Base-by-base conservation (phyloP, 441 rosid species). In the Populus trichocarpa region DNA sequence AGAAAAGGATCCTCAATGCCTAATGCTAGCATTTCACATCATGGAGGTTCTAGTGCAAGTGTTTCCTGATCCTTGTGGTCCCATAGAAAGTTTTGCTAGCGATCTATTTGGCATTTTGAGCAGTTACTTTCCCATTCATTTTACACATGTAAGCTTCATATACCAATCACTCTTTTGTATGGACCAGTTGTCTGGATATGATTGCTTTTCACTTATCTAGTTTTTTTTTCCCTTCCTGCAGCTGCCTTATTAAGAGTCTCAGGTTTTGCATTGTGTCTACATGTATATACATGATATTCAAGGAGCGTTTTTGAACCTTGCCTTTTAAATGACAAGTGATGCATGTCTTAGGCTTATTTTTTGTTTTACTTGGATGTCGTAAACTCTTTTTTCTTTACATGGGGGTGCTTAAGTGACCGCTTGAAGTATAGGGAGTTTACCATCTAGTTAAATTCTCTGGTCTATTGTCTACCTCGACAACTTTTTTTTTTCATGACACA, bases 1-100 rank as follows among this genome's bases (percentile, higher is more conserved):
- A 78, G 99, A 96, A 87, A 94, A 89, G 85, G 98, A 96, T 87
- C 99, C 99, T 63, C 90, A 87, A 16, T 96, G 99, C 84, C 83
- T 94, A 87, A 75, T 91, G 84, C 83, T 90, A 72, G 87, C 91
- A 70, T 96, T 96, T 87, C 93, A 88, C 85, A 89, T 94, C 79
- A 85, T 94, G 69, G 92, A 91, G 89, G 77, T 89, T 81, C 82
- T 89, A 84, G 89, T 84, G 61, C 87, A 53, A 81, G 78, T 90
- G 70, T 91, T 90, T 85, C 90, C 97, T 38, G 92, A 89, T 83
- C 86, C 96, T 35, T 78, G 79, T 79, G 93, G 91, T 77, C 92
- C 96, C 72, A 77, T 94, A 35, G 87, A 90, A 66, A 81, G 85
- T 83, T 82, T 74, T 83, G 90, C 92, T 66, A 71, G 86, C 68